Percentiles rank a stretch among this genome's conserved stretches.
Evolutionary conservation across 495 filamentous ascomycete genomes (phyloP).

Genomic region (Aspergillus indologenus): DNA sequence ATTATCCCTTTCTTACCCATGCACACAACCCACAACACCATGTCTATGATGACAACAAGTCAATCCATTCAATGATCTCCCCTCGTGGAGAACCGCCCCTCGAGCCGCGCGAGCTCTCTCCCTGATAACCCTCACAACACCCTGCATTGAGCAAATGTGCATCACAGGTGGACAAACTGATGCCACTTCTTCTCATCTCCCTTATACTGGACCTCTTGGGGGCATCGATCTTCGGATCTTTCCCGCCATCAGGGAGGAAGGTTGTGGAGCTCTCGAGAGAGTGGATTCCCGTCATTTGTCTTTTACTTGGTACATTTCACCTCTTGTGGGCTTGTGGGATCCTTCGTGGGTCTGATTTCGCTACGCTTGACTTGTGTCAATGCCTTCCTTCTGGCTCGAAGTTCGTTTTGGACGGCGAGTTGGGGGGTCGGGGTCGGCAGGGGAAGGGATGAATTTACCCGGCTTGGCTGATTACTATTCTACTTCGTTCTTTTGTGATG

Average conservation of each 20-base stretch:
- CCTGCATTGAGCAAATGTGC: conserved; percentile 21
- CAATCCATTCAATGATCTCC: conserved; percentile 98
- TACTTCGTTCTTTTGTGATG: conserved; percentile 11
- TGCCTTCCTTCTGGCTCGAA: conserved; percentile 28
- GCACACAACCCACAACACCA: background rate
- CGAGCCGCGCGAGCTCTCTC: conserved; percentile 16
- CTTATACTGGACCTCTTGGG: conserved; percentile 61
- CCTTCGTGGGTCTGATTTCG: conserved; percentile 18
- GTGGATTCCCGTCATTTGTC: conserved; percentile 32
- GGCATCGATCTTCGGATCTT: conserved; percentile 29
- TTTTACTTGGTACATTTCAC: conserved; percentile 11
- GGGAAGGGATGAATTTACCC: conserved; percentile 59
- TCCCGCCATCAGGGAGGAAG: conserved; percentile 55
- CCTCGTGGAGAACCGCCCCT: conserved; percentile 56
- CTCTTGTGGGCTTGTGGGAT: background rate
- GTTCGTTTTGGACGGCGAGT: conserved; percentile 57
- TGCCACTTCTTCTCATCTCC: conserved; percentile 52
- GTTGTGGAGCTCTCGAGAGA: conserved; percentile 75
- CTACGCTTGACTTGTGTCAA: conserved; percentile 47
- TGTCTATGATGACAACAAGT: conserved; percentile 88
- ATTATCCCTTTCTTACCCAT: background rate
- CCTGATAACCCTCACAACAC: background rate
- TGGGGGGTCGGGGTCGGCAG: conserved; percentile 43
- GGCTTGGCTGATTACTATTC: conserved; percentile 58
- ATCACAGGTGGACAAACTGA: conserved; percentile 36